Evolutionary conservation across 441 rosid genomes (phyloP).

Genomic region (Biscutella laevigata): DNA sequence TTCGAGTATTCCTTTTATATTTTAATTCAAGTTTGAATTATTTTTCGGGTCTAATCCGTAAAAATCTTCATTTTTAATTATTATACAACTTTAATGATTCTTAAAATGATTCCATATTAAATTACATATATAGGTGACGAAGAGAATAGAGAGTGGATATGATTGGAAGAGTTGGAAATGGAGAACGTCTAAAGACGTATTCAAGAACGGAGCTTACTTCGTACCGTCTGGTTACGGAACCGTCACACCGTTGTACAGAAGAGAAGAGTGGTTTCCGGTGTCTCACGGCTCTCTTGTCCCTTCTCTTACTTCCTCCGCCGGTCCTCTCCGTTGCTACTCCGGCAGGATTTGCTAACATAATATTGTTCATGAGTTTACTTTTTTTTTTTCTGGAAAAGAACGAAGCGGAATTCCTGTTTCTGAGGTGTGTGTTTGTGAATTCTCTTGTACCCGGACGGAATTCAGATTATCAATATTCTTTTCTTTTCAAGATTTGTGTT

Average conservation of each 20-base stretch:
- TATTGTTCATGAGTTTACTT: no score
- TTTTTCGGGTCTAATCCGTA: no score
- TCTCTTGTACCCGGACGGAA: no score
- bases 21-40: no score
- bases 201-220: slow-evolving; percentile 53
- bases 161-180: slow-evolving; percentile 47
- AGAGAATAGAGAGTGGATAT: slow-evolving; percentile 34
- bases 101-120: no score
- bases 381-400: no score
- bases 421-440: no score
- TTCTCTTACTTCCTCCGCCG: slow-evolving; percentile 39
- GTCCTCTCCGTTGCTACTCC: slow-evolving; percentile 43
- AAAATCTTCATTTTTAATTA: not conserved
- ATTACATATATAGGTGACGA: slow-evolving; percentile 39
- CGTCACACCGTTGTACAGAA: slow-evolving; percentile 33
- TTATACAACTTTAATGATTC: not conserved
- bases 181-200: slow-evolving; percentile 50
- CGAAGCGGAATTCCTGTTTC: no score
- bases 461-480: no score
- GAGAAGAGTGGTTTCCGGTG: slow-evolving; percentile 33
- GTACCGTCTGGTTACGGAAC: slow-evolving; percentile 52
- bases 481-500: no score
- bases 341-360: slow-evolving; percentile 48
- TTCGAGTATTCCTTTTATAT: no score
- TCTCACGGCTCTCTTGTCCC: slow-evolving; percentile 44